phyloP scores from a whole-genome alignment of 2,329 filamentous ascomycete genomes.

The Colletotrichum ledebouriae region DNA sequence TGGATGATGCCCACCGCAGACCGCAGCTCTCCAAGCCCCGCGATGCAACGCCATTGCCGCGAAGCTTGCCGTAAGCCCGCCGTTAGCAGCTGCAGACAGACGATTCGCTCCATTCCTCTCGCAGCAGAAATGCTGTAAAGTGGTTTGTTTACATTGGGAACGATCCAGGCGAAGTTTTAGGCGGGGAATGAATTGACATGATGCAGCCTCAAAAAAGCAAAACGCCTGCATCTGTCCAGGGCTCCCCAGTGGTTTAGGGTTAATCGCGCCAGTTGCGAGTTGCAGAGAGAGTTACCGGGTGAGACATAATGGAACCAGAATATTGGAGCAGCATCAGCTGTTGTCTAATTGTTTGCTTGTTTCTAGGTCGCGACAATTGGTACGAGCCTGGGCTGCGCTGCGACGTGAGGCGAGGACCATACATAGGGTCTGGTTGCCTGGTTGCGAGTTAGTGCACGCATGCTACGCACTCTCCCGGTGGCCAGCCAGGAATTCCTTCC shows the following conservation, averaged over 20 bases:
- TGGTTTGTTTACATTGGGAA: slow-evolving; percentile 11
- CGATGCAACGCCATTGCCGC: slow-evolving; percentile 11
- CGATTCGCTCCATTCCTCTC: not conserved
- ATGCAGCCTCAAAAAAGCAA: not conserved
- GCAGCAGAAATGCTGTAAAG: not conserved
- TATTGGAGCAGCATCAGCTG: slow-evolving; percentile 20
- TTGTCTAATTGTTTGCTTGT: slow-evolving; percentile 10
- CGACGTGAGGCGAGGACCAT: not conserved
- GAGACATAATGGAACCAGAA: slow-evolving; percentile 21
- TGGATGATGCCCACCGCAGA: not conserved
- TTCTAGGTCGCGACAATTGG: slow-evolving; percentile 5
- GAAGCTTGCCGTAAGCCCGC: slow-evolving; percentile 8
- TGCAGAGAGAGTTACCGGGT: slow-evolving; percentile 13
- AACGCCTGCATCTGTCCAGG: slow-evolving; percentile 5
- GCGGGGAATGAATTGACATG: not conserved
- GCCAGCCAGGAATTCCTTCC: not conserved
- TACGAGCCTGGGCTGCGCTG: slow-evolving; percentile 3
- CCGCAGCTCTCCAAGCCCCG: slow-evolving; percentile 1
- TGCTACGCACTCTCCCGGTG: not conserved
- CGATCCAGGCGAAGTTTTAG: not conserved
- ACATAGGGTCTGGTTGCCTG: too few species aligned
- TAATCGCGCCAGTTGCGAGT: not conserved
- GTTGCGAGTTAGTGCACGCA: too few species aligned
- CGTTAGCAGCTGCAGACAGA: not conserved
- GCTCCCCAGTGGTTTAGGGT: not conserved